Conservation (phyloP, 768 basidiomycete species). For the Tylopilus felleus region DNA sequence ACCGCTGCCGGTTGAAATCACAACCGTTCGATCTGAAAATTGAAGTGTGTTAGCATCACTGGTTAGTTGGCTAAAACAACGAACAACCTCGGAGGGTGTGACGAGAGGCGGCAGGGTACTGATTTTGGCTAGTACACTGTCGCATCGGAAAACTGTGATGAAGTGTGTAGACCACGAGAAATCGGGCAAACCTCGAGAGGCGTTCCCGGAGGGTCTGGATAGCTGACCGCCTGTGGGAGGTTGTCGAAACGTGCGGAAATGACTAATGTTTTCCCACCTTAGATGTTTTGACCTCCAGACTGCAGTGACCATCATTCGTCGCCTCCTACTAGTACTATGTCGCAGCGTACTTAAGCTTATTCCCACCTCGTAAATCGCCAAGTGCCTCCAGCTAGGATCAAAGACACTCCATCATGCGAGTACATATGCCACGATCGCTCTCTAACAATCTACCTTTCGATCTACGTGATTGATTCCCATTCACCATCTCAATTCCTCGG, state of each 20-base stretch:
- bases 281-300: conserved; percentile 63
- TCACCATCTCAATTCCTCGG: not conserved
- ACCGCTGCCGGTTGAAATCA: conserved; percentile 76
- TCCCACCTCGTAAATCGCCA: not conserved
- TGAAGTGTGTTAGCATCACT: conserved; percentile 25
- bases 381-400: not conserved
- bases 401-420: not conserved
- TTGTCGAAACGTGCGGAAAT: not conserved
- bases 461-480: not conserved
- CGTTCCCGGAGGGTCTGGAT: conserved; percentile 62
- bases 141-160: not conserved
- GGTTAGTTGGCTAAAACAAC: conserved; percentile 1
- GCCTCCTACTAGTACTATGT: too few species aligned
- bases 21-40: conserved; percentile 70
- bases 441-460: not conserved
- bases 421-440: not conserved
- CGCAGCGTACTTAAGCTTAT: too few species aligned
- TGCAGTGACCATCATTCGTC: not conserved
- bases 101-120: conserved; percentile 83
- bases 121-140: conserved; percentile 78
- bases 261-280: conserved; percentile 49
- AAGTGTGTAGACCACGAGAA: not conserved
- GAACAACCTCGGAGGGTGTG: conserved; percentile 81
- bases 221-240: conserved; percentile 58
- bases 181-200: conserved; percentile 48